These are phyloP conservation scores for Nephelium lappaceum DNA, from an alignment of 345 rosid genomes.

Conservation along the genomic window DNA sequence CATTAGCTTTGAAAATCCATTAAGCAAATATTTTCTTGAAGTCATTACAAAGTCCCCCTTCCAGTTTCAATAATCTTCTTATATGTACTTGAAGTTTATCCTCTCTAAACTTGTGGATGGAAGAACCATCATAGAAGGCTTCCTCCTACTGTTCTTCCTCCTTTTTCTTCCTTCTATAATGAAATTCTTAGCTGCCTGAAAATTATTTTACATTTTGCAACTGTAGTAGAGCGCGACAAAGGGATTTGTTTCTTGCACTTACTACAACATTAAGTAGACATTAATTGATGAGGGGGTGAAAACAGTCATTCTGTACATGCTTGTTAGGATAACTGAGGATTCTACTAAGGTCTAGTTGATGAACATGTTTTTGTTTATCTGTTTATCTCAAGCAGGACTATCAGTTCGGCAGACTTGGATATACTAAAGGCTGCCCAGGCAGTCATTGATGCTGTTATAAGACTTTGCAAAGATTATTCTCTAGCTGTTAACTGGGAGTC, in stretches of 20 bases:
- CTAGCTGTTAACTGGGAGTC: conserved; percentile 39
- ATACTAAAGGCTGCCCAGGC: conserved; percentile 60
- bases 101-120: background rate
- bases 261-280: background rate
- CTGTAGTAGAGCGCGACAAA: background rate
- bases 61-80: background rate
- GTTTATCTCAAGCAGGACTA: conserved; percentile 54
- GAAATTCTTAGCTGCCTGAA: background rate
- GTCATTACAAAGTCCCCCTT: background rate
- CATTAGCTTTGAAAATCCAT: background rate
- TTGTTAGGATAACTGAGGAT: background rate
- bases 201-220: background rate
- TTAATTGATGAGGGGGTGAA: conserved; percentile 1
- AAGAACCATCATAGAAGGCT: background rate
- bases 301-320: background rate
- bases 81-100: background rate
- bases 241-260: background rate
- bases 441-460: conserved; percentile 58
- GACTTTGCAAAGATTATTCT: conserved; percentile 62
- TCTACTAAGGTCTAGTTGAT: conserved; percentile 18
- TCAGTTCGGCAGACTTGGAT: conserved; percentile 57
- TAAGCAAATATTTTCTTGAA: background rate
- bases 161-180: background rate
- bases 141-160: background rate
- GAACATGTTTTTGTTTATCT: conserved; percentile 5